Conservation (phyloP, 345 rosid species). For the Rhizophora apiculata region DNA sequence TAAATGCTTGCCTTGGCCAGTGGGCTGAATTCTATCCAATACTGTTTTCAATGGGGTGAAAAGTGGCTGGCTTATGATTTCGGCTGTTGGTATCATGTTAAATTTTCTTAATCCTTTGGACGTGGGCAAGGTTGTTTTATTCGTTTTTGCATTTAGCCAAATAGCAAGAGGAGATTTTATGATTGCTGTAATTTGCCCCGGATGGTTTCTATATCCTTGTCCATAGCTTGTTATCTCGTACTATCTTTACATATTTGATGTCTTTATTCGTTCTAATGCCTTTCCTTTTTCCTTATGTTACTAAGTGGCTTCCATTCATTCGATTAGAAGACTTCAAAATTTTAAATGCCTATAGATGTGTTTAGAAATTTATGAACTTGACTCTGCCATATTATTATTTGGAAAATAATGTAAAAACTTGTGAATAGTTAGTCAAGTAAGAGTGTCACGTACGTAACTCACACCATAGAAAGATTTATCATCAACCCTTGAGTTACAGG, state of each 20-base stretch:
- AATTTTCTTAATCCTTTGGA: slow-evolving; percentile 18
- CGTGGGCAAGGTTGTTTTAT: slow-evolving; percentile 36
- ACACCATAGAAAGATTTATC: no score
- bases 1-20: slow-evolving; percentile 43
- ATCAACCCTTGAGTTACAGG: no score
- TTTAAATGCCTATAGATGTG: no score
- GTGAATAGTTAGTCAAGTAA: no score
- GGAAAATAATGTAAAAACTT: no score
- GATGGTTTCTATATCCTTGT: slow-evolving; percentile 27
- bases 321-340: no score
- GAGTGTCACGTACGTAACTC: no score
- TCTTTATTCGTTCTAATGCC: neutral
- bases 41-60: slow-evolving; percentile 27
- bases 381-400: no score
- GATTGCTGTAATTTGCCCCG: slow-evolving; percentile 31
- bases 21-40: slow-evolving; percentile 23
- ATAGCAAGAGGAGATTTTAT: slow-evolving; percentile 31
- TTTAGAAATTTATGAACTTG: no score
- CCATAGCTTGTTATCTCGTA: slow-evolving; percentile 15
- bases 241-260: neutral
- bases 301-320: no score
- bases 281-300: neutral
- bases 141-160: slow-evolving; percentile 40
- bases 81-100: slow-evolving; percentile 30
- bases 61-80: slow-evolving; percentile 36